Evolutionary conservation across 805 yeast species (phyloP), one percentile per base, ranked within the genome.

Genomic region (Metschnikowia gelsemii): DNA sequence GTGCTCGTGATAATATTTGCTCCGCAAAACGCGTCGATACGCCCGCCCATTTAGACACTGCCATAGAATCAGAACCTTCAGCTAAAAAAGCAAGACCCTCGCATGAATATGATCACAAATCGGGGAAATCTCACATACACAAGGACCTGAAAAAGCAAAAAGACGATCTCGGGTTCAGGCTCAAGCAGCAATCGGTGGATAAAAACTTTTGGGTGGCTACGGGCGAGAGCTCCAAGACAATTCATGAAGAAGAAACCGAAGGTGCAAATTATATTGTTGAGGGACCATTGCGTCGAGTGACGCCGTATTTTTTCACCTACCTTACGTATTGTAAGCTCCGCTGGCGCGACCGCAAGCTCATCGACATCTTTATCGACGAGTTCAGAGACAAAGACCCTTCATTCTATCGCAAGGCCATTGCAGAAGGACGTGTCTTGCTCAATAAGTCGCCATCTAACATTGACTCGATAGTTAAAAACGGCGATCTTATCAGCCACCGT

Each of bases 301-400:
- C 80, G 1, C 98, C 99, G 0, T 93, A 93, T 59, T 85, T 73
- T 56, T 91, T 79, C 68, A 89, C 96, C 0, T 91, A 93, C 58
- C 71, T 87, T 62, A 93, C 99, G 0, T 87, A 82, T 57, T 90
- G 97, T 63, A 93, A 93, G 62, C 66, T 75, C 57, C 72, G 99
- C 56, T 93, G 99, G 99, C 74, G 91, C 52, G 90, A 84, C 52
- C 69, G 87, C n/a, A 79, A 79, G 16, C 62, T 93, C 24, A 49
- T 88, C 4, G 97, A 93, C 42, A 79, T 93, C 2, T 93, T 95
- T 56, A 66, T 80, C 4, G 74, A 74, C 25, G 99, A 93, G 61
- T 93, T 95, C 57, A 68, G 99, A 44, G 93, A 90, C 54, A 71
- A 84, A 43, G 80, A 82, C 9, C 76, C 76, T 28, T 75, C 71